phyloP scores from a whole-genome alignment of 352 stramenopile species.

The Phytophthora pistaciae region DNA sequence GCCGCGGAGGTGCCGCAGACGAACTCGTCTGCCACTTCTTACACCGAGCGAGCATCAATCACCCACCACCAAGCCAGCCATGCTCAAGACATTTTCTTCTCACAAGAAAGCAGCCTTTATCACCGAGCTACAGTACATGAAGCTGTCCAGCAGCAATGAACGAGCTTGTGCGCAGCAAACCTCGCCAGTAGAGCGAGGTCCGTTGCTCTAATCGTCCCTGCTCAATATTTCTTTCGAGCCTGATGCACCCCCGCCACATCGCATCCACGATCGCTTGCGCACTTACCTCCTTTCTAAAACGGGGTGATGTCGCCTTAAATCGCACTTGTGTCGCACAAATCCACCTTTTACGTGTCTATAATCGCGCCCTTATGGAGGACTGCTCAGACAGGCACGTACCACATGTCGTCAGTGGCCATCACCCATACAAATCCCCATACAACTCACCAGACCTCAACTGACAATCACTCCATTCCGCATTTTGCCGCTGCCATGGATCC shows the following conservation, averaged over 20 bases:
- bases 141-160: background rate
- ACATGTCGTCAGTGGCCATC: conserved; percentile 4
- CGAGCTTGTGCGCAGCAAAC: background rate
- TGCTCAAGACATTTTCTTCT: background rate
- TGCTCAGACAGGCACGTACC: conserved; percentile 9
- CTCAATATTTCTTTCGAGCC: conserved; percentile 27
- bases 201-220: conserved; percentile 9
- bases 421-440: conserved; percentile 1
- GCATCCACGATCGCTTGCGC: background rate
- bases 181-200: background rate
- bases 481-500: conserved; percentile 25
- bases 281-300: background rate
- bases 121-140: background rate
- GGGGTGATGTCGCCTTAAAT: background rate
- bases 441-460: background rate
- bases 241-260: background rate
- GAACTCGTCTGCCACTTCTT: background rate
- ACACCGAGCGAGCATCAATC: background rate
- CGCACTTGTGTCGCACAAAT: conserved; percentile 10
- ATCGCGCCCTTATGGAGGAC: background rate
- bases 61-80: background rate
- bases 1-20: background rate
- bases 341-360: background rate
- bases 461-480: conserved; percentile 24
- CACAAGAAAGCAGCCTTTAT: background rate